Conservation (phyloP, 2,329 filamentous ascomycete genomes). For the Colletotrichum magnum region DNA sequence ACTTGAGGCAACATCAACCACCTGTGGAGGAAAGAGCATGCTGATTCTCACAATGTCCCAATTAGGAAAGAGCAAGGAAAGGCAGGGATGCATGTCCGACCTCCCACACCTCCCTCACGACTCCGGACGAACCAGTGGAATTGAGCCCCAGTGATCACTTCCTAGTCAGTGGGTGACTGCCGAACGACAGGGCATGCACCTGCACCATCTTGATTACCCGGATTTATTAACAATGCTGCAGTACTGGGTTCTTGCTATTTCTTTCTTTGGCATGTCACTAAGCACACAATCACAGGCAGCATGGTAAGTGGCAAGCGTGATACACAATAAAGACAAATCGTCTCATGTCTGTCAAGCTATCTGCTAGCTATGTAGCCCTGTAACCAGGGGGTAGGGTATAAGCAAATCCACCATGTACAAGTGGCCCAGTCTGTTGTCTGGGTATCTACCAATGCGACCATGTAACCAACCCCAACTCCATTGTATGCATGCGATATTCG, state of each 20-base stretch:
- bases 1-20: not conserved
- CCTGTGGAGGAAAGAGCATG: conserved; percentile 9
- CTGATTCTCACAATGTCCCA: not conserved
- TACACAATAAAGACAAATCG: not conserved
- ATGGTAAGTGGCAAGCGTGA: no score
- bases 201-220: no score
- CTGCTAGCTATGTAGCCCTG: conserved; percentile 29
- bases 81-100: conserved; percentile 22
- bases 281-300: no score
- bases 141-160: not conserved
- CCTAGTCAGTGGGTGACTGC: no score
- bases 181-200: no score
- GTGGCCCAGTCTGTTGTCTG: conserved; percentile 10
- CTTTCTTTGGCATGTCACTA: no score
- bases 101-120: conserved; percentile 30
- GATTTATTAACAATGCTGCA: no score
- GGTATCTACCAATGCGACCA: conserved; percentile 18
- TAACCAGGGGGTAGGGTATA: conserved; percentile 32
- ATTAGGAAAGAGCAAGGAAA: conserved; percentile 7
- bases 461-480: conserved; percentile 32
- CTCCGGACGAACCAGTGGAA: conserved; percentile 31
- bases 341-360: conserved; percentile 5
- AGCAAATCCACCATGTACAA: conserved; percentile 29
- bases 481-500: conserved; percentile 22
- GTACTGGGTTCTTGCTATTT: no score